Evolutionary conservation across 2,329 filamentous ascomycete genomes (phyloP), one percentile per base, ranked within the genome.

Genomic region (Neodidymelliopsis sp.): DNA sequence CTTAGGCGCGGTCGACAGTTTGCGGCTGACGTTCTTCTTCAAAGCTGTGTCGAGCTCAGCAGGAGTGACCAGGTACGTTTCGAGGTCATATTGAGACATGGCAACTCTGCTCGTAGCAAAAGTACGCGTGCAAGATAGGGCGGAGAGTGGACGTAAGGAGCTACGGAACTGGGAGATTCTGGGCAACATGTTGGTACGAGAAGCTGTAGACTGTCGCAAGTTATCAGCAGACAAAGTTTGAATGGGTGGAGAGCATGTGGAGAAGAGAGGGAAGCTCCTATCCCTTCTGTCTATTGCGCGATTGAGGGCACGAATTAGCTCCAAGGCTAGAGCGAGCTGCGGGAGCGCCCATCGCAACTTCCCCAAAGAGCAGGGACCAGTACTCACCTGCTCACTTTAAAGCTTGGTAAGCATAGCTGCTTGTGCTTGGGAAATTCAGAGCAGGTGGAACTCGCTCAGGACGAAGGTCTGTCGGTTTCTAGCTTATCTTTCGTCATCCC

Each of bases 51-150:
- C 76, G 48, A 97, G 86, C 74, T 97, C 88, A 54, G 85, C 83
- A 1, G 94, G 93, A 2, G 90, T 87, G 67, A 99, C 88, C 55
- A 97, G 81, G 73, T 96, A 97, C 44, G 88, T 89, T 51, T 86
- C 87, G 68, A 96, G 86, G 15, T 57, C 62, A 33, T 63, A 66
- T 35, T 65, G 60, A 5, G 65, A 54, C 66, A 71, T 72, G 45
- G 55, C 35, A 19, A 63, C 58, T 54, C 55, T 58, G 35, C 54
- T 49, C n/a, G 54, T 52, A 8, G 55, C 43, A 13, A 62, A 41
- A 37, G 42, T 25, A 37, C 50, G 43, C 38, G 24, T 25, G 38
- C 38, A 53, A 12, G 60, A 30, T 19, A 54, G 30, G 27, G 53
- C 52, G 27, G 62, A 53, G 35, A 64, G 41, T 0, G 63, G 59